Evolutionary conservation across 2,329 filamentous ascomycete species (phyloP).

Genomic region (Penicillium sp.): DNA sequence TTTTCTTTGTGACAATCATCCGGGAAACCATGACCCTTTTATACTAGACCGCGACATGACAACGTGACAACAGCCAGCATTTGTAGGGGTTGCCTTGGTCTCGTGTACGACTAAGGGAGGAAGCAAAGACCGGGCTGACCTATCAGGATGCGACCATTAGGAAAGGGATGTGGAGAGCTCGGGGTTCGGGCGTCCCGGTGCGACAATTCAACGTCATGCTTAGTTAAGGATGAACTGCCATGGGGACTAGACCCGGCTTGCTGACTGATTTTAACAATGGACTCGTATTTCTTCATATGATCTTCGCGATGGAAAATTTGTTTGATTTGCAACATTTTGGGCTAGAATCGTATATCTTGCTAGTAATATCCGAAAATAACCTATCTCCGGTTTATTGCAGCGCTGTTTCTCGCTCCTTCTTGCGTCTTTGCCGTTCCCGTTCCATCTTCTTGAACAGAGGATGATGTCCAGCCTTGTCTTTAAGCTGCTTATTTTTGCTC

Average conservation of each 20-base stretch:
- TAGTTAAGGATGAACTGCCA: not conserved
- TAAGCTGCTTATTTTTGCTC: constrained; percentile 66
- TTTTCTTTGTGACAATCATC: not conserved
- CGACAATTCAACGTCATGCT: constrained; percentile 17
- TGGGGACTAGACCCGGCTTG: constrained; percentile 3
- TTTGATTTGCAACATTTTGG: not conserved
- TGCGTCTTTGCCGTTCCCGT: constrained; percentile 60
- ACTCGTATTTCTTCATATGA: not conserved
- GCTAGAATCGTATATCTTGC: not conserved
- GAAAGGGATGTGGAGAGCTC: constrained; percentile 10
- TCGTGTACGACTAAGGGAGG: not conserved
- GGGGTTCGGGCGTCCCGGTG: constrained; percentile 8
- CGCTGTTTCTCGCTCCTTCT: constrained; percentile 43
- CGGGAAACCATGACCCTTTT: not conserved
- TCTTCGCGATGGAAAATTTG: not conserved
- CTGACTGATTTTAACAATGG: constrained; percentile 8
- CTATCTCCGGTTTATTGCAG: not conserved
- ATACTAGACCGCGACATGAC: not conserved
- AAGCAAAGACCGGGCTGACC: constrained; percentile 3
- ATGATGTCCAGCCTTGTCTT: constrained; percentile 60
- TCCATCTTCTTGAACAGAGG: constrained; percentile 67
- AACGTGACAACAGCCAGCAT: not conserved
- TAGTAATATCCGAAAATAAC: not conserved
- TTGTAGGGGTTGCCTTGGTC: not conserved
- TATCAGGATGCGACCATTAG: constrained; percentile 14